Base-by-base conservation (phyloP, 305 asterid species). In the Solanum aculeatissimum region DNA sequence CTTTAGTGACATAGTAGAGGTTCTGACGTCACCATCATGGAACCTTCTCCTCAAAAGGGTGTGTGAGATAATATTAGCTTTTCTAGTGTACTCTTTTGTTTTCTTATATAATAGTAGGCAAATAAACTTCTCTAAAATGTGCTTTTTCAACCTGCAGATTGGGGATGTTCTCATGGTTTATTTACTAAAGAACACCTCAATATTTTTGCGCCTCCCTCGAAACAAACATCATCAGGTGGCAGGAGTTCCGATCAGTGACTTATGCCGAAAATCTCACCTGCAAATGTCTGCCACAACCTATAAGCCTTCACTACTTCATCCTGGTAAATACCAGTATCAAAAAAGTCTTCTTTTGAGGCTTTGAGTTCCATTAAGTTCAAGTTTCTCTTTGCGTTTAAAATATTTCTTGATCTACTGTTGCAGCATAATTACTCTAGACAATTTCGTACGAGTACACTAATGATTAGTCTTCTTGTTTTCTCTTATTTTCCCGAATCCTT, bases 161-260 rank as follows among this genome's bases (percentile, higher is more conserved):
- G 98, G 99, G 84, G 98, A 94, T 86, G 86, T 85, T 91, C 88
- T 95, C 83, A 92, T 95, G 97, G 68, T 86, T 75, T 89, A 93
- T 89, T 84, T 94, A 85, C 89, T 96, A 84, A 91, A 84, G 91
- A 63, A 92, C 85, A 87, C 96, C 72, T 94, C 92, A 40, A 77
- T 96, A 82, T 96, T 96, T 87, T 85, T 93, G 90, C 95, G 95
- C 62, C 92, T 94, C 86, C 90, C 94, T 74, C 86, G 81, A 83
- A 91, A 81, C 84, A 92, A 91, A 86, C 85, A 90, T 88, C 90
- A 71, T 86, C 99, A 96, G 88, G 92, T 93, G 82, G 84, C 94
- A 80, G 99, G 99, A 75, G 87, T 82, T 80, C 94, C 97, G 23
- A 89, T 94, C 89, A 90, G 89, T 85, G 86, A 87, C 74, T 80